Evolutionary conservation across 768 basidiomycete genomes (phyloP).

Genomic region (Rubroboletus pulcherrimus): DNA sequence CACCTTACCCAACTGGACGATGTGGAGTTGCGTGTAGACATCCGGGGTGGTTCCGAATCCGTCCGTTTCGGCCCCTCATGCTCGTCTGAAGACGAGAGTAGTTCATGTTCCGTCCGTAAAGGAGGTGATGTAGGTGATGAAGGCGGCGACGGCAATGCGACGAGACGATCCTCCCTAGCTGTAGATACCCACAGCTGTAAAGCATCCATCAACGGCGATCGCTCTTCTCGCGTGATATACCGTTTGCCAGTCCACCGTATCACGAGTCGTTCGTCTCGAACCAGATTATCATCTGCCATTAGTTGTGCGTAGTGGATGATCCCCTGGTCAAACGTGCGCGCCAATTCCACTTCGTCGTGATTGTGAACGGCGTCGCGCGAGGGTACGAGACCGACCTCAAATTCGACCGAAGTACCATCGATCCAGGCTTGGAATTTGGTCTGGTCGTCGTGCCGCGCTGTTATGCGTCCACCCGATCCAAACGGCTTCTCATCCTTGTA

Average conservation of each 20-base stretch:
- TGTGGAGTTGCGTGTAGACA: slow-evolving; percentile 39
- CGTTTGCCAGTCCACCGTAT: slow-evolving; percentile 67
- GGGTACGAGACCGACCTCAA: slow-evolving; percentile 68
- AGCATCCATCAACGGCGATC: slow-evolving; percentile 71
- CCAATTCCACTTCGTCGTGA: slow-evolving; percentile 51
- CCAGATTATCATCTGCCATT: slow-evolving; percentile 58
- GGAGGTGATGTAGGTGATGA: slow-evolving; percentile 6
- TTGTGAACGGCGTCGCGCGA: slow-evolving; percentile 29
- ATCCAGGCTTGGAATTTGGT: slow-evolving; percentile 62
- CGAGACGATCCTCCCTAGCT: slow-evolving; percentile 24
- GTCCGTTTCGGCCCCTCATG: slow-evolving; percentile 33
- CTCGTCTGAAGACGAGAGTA: slow-evolving; percentile 17
- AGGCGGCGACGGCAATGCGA: slow-evolving; percentile 9
- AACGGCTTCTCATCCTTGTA: slow-evolving; percentile 24
- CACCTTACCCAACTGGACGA: slow-evolving; percentile 78
- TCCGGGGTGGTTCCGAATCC: slow-evolving; percentile 37
- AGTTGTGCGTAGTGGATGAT: slow-evolving; percentile 64
- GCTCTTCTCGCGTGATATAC: slow-evolving; percentile 78
- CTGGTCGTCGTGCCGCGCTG: slow-evolving; percentile 55
- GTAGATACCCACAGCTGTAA: slow-evolving; percentile 56
- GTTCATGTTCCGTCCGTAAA: slow-evolving; percentile 29
- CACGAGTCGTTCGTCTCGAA: slow-evolving; percentile 62
- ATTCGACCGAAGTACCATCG: slow-evolving; percentile 55
- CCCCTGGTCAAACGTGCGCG: slow-evolving; percentile 53
- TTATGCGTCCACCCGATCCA: slow-evolving; percentile 54